Evolutionary conservation across 2,329 filamentous ascomycete genomes (phyloP), one percentile per base, ranked within the genome.

Genomic region (Fusarium sp.): DNA sequence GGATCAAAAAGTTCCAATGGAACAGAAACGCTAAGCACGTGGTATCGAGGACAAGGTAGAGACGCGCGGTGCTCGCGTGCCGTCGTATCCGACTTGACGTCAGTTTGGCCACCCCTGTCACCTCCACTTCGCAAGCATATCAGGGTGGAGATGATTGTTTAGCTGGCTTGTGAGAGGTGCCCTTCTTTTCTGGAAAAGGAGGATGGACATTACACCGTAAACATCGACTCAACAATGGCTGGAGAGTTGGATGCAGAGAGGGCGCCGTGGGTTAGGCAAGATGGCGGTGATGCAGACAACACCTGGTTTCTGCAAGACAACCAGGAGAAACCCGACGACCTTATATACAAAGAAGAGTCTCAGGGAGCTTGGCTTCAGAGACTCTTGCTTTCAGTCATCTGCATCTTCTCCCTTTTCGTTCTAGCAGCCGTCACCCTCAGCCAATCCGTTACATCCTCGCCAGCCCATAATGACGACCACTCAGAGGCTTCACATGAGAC

Each of bases 361-460:
- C 33, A 6, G 6, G 15, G 8, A 11, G 15, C 20, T 12, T 58
- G 54, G 54, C 33, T 17, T 17, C 54, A 58, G 17, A 58, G 54
- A 12, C 32, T 58, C 15, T 27, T 22, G 2, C 32, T 58, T 25
- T n/a, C 32, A 1, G 15, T 58, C 2, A 17, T 58, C 1, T 66
- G 75, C 8, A 35, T 78, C 6, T 4, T 78, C 15, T 80, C 79
- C 2, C 50, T 80, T 14, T 63, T 82, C 1, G 61, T 50, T 0
- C 63, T 82, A 1, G 65, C 75, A 10, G 69, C 60, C 2, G 43
- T 80, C 1, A 61, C 76, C 4, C 65, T 82, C 4, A 67, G 65
- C 32, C 65, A 72, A 7, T 61, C 68, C 2, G 32, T 11, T 6
- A 37, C 32, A 11, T 17, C 63, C 3, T 15, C 17, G 3, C 38